These are phyloP conservation scores for Coemansia furcata DNA, from an alignment of 192 early-diverging fungal species.

Conservation along the genomic window DNA sequence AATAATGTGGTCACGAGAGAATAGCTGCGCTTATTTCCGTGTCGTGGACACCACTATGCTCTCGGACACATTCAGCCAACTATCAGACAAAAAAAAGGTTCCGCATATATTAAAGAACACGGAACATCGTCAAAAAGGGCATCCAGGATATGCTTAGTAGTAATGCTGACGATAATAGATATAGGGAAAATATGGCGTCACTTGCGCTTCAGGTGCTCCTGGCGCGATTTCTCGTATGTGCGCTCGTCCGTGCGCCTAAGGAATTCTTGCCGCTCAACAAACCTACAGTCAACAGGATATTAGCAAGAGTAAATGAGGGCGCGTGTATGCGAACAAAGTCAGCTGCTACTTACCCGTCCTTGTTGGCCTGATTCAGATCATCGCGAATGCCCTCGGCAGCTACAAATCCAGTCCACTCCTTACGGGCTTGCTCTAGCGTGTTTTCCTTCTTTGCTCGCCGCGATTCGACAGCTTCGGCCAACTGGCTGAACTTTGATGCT, in stretches of 20 bases:
- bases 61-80: background rate
- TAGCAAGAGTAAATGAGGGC: background rate
- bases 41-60: background rate
- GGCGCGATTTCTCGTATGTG: constrained; percentile 27
- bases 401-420: constrained; percentile 49
- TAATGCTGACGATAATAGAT: constrained; percentile 3
- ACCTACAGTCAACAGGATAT: constrained; percentile 11
- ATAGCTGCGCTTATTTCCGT: background rate
- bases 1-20: background rate
- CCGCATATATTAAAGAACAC: background rate
- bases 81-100: background rate
- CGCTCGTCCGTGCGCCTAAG: constrained; percentile 43
- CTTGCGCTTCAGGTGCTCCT: constrained; percentile 13
- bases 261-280: constrained; percentile 50
- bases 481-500: constrained; percentile 46
- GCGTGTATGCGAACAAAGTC: background rate
- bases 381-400: constrained; percentile 41
- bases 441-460: constrained; percentile 39
- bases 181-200: background rate
- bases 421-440: constrained; percentile 44
- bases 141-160: background rate
- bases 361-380: constrained; percentile 49
- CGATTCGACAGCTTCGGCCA: constrained; percentile 43
- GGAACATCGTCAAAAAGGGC: background rate
- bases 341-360: constrained; percentile 38